phyloP scores from a whole-genome alignment of 768 basidiomycete species.

The Lentinula detonsa region DNA sequence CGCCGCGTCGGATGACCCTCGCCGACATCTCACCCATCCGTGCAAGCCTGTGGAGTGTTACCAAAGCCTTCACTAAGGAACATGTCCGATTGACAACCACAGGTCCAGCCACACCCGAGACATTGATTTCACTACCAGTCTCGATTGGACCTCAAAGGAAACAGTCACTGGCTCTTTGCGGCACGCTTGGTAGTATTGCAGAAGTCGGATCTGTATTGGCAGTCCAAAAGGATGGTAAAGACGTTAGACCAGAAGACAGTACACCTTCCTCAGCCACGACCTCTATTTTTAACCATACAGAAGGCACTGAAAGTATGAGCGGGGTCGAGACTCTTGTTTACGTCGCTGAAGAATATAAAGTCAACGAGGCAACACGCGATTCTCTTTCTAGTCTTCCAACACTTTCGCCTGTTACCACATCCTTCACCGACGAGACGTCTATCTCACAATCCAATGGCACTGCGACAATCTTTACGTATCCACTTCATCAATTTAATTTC shows the following conservation, averaged over 20 bases:
- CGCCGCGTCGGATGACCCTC: background rate
- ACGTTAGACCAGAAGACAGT: background rate
- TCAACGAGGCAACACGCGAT: background rate
- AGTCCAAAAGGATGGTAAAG: background rate
- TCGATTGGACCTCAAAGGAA: no score
- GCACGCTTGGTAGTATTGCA: background rate
- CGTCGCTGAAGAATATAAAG: background rate
- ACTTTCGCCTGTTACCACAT: background rate
- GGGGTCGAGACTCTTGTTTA: background rate
- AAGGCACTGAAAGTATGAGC: background rate
- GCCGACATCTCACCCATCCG: background rate
- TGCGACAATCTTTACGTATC: background rate
- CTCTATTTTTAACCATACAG: background rate
- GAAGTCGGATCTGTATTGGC: background rate
- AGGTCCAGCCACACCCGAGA: background rate
- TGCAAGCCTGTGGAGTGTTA: background rate
- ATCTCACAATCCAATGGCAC: background rate
- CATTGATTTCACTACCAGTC: background rate
- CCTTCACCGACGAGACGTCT: background rate
- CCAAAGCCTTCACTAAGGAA: background rate
- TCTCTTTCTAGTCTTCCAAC: background rate
- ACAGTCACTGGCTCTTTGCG: background rate
- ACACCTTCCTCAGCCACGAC: background rate
- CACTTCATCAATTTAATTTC: background rate
- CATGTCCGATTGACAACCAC: background rate